Conservation (phyloP, 2,329 filamentous ascomycete species). For the Aspergillus pseudoterreus region DNA sequence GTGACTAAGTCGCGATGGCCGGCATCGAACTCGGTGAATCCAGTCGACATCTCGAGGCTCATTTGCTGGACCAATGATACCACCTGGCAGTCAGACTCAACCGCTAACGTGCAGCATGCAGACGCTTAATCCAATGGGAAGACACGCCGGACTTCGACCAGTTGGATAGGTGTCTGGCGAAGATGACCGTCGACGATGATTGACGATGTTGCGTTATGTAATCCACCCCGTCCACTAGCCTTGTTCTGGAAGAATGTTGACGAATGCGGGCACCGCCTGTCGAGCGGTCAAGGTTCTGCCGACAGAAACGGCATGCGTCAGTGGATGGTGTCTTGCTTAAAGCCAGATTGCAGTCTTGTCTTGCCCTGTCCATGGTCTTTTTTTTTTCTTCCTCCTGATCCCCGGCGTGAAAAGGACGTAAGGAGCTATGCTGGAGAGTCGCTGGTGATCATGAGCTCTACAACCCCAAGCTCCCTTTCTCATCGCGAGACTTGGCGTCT, state of each 20-base stretch:
- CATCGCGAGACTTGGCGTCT: conserved; percentile 55
- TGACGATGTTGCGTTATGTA: neutral
- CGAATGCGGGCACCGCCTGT: conserved; percentile 18
- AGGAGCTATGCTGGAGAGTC: conserved; percentile 6
- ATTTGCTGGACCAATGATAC: conserved; percentile 14
- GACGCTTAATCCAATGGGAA: conserved; percentile 4
- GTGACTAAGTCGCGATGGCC: conserved; percentile 65
- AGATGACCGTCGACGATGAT: neutral
- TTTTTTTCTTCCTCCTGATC: neutral
- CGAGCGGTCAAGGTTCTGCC: conserved; percentile 22
- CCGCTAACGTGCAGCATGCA: conserved; percentile 9
- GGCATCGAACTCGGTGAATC: conserved; percentile 42
- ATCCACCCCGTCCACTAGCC: neutral
- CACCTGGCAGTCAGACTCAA: conserved; percentile 6
- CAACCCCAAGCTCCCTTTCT: conserved; percentile 39
- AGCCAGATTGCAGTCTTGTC: conserved; percentile 29
- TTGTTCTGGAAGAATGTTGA: neutral
- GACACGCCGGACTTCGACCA: neutral
- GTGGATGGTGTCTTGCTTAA: conserved; percentile 12
- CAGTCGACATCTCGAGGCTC: conserved; percentile 30
- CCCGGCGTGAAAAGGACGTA: neutral
- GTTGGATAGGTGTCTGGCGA: neutral
- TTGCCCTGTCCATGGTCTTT: neutral
- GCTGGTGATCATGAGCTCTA: conserved; percentile 27
- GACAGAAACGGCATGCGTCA: conserved; percentile 22